Conservation (phyloP, 306 rosid species). For the Fragaria vesca region DNA sequence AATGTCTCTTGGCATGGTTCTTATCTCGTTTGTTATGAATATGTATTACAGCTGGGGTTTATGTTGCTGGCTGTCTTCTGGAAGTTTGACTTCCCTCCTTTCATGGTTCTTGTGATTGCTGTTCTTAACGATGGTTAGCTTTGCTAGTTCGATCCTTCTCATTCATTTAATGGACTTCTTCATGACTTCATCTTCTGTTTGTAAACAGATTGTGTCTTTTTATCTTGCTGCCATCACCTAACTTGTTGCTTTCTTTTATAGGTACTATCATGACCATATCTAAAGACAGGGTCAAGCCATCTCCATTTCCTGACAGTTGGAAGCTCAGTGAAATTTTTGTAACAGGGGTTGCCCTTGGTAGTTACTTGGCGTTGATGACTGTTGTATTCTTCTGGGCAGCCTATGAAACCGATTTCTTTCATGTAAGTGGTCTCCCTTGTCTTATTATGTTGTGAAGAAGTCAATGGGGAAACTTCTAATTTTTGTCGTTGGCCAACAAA, state of each 20-base stretch:
- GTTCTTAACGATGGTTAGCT: conserved; percentile 71
- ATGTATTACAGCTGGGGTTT: conserved; percentile 54
- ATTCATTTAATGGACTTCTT: not conserved
- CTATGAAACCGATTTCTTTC: conserved; percentile 46
- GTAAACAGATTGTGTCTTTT: not conserved
- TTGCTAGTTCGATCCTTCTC: conserved; percentile 7
- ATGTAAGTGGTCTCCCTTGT: conserved; percentile 34
- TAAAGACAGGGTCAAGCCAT: conserved; percentile 72
- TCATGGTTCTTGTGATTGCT: conserved; percentile 78
- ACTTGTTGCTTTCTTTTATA: conserved; percentile 27
- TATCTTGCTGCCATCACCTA: not conserved
- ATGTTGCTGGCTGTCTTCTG: conserved; percentile 60
- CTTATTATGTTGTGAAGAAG: not conserved
- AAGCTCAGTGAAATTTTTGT: conserved; percentile 73
- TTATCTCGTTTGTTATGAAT: conserved; percentile 20
- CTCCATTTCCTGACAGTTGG: conserved; percentile 76
- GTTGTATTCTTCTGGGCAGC: conserved; percentile 53
- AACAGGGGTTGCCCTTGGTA: conserved; percentile 63
- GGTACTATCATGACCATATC: conserved; percentile 87
- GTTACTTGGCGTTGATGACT: conserved; percentile 61
- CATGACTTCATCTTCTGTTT: not conserved
- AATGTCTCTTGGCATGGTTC: conserved; percentile 18
- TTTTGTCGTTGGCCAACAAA: not conserved
- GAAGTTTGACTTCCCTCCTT: conserved; percentile 74
- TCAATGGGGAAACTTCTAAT: not conserved